Evolutionary conservation across 140 eudicot genomes (phyloP).

Genomic region (Oenanthe javanica): DNA sequence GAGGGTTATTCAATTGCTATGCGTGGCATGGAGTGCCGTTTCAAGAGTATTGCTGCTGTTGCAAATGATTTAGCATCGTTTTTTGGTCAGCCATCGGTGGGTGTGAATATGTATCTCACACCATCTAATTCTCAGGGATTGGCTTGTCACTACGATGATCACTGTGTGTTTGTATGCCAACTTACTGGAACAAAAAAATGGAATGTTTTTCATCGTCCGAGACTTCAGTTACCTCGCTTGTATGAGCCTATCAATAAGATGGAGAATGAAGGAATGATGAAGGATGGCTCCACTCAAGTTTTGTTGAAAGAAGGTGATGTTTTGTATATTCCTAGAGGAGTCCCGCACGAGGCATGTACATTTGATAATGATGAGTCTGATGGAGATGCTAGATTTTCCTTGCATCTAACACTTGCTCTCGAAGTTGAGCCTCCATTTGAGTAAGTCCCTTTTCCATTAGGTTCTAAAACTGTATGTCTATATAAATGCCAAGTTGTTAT

Average conservation of each 20-base stretch:
- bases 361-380: conserved; percentile 19
- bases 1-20: conserved; percentile 40
- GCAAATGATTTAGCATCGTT: conserved; percentile 50
- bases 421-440: conserved; percentile 93
- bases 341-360: conserved; percentile 76
- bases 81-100: conserved; percentile 88
- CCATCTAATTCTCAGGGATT: conserved; percentile 81
- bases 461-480: background rate
- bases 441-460: conserved; percentile 36
- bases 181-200: conserved; percentile 55
- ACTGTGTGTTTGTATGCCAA: conserved; percentile 79
- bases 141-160: conserved; percentile 81
- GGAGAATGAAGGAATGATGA: conserved; percentile 17
- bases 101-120: conserved; percentile 79
- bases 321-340: conserved; percentile 84
- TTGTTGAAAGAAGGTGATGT: conserved; percentile 76
- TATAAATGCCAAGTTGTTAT: background rate
- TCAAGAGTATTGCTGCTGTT: conserved; percentile 44
- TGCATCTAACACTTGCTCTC: conserved; percentile 79
- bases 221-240: conserved; percentile 56
- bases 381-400: conserved; percentile 35
- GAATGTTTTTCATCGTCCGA: conserved; percentile 43
- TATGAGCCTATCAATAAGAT: conserved; percentile 36
- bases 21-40: conserved; percentile 76
- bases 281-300: conserved; percentile 33